These are phyloP conservation scores for Angomonas ambiguus DNA, from an alignment of 208 protist genomes.

Conservation along the genomic window DNA sequence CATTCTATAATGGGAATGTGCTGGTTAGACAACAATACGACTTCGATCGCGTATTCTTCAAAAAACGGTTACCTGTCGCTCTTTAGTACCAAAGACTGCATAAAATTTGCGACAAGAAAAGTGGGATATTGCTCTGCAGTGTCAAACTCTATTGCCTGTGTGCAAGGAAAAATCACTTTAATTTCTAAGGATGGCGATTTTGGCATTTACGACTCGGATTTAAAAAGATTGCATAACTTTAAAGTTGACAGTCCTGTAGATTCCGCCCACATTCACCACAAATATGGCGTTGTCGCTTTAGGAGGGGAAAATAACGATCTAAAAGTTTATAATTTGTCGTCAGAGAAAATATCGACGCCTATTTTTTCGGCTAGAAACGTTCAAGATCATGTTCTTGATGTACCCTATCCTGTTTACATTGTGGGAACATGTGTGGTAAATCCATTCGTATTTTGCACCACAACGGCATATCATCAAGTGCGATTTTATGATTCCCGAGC, in stretches of 20 bases:
- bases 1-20: conserved; percentile 68
- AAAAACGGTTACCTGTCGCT: conserved; percentile 59
- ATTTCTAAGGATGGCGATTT: conserved; percentile 42
- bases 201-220: conserved; percentile 28
- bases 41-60: conserved; percentile 52
- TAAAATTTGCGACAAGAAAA: conserved; percentile 29
- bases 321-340: conserved; percentile 56
- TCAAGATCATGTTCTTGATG: conserved; percentile 71
- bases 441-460: conserved; percentile 69
- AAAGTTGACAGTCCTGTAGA: conserved; percentile 54
- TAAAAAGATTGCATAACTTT: conserved; percentile 18
- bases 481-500: conserved; percentile 79
- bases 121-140: conserved; percentile 32
- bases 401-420: conserved; percentile 67
- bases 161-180: conserved; percentile 52
- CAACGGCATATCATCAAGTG: conserved; percentile 79
- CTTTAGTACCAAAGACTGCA: conserved; percentile 31
- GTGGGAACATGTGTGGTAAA: conserved; percentile 70
- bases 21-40: conserved; percentile 56
- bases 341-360: conserved; percentile 30
- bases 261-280: conserved; percentile 69
- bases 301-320: conserved; percentile 72
- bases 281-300: conserved; percentile 71
- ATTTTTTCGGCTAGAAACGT: conserved; percentile 66
- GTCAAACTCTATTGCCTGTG: conserved; percentile 55